Evolutionary conservation across 148 eudicot species (phyloP).

Genomic region (Dysphania ambrosioides): DNA sequence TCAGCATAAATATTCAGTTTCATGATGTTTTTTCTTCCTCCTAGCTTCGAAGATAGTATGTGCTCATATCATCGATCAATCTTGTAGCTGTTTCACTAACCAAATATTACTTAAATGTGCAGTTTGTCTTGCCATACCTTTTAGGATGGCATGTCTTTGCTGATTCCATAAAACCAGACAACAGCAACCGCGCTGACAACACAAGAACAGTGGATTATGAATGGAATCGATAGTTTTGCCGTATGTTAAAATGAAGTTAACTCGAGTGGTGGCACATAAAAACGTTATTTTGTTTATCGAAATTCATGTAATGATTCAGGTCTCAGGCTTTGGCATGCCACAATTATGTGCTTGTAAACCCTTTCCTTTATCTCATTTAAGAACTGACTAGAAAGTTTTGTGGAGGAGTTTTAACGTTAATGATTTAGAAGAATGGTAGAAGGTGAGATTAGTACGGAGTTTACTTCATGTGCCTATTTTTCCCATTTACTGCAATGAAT

Average conservation of each 20-base stretch:
- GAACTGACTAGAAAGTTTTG: conserved; percentile 19
- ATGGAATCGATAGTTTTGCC: conserved; percentile 67
- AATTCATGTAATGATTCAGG: neutral
- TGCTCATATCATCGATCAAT: neutral
- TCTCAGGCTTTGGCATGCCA: neutral
- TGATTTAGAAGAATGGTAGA: neutral
- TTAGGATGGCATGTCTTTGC: conserved; percentile 85
- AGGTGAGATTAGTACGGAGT: neutral
- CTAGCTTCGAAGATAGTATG: neutral
- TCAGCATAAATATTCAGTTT: neutral
- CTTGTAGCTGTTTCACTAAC: neutral
- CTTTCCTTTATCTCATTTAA: neutral
- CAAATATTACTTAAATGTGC: conserved; percentile 29
- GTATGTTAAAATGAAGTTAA: neutral
- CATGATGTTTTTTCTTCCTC: neutral
- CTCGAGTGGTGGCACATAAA: neutral
- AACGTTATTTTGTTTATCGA: neutral
- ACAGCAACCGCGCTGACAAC: conserved; percentile 42
- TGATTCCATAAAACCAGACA: conserved; percentile 55
- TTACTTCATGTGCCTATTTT: too few relatives aligned
- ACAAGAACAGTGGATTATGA: conserved; percentile 51
- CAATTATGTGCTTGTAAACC: neutral
- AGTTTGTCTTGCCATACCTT: conserved; percentile 82
- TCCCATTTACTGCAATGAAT: too few relatives aligned
- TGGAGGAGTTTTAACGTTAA: neutral